Base-by-base conservation (phyloP, 2,329 filamentous ascomycete species). In the Dactylellina leptospora region DNA sequence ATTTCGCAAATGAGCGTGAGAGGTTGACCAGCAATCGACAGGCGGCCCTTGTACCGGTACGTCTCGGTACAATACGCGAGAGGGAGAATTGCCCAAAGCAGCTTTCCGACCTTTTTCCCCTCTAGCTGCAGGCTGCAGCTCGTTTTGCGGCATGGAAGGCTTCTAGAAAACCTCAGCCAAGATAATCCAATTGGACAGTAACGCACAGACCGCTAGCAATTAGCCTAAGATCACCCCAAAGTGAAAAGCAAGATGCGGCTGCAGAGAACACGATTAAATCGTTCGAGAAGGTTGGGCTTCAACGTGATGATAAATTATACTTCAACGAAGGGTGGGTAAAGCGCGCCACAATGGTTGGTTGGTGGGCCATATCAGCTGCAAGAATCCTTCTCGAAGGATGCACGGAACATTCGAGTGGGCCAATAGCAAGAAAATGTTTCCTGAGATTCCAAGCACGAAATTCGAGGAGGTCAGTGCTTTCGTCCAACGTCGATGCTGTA, bases 61-160 rank as follows among this genome's bases (percentile, higher is more conserved):
- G 53, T 55, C 68, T 72, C 68, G 68, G 68, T 64, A 72, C 68
- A 72, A 64, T 72, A 72, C 68, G 68, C 68, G 68, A 72, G 59
- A 72, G 56, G 51, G 59, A 54, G 48, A n/a, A 64, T 72, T 72
- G 68, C 68, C 68, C 59, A 53, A 72, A 72, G 59, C 28, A 59
- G 68, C 48, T 47, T 60, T 27, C 68, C 59, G 58, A 59, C 33
- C 38, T 45, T 60, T 44, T 62, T 56, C 59, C 42, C 13, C 33
- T 38, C 56, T 60, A 45, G 58, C 38, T 51, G 53, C 44, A 51
- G 55, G 36, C 36, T 64, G 59, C 59, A 63, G 50, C 53, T 64
- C 54, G 61, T 48, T 60, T 59, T 58, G 53, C 47, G 30, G 59
- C 42, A 64, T 44, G 36, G 68, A 72, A 72, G 45, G 59, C 47